Evolutionary conservation across 169 alveolate genomes (phyloP), one percentile per base, ranked within the genome.

Genomic region (Perkinsus chesapeaki): DNA sequence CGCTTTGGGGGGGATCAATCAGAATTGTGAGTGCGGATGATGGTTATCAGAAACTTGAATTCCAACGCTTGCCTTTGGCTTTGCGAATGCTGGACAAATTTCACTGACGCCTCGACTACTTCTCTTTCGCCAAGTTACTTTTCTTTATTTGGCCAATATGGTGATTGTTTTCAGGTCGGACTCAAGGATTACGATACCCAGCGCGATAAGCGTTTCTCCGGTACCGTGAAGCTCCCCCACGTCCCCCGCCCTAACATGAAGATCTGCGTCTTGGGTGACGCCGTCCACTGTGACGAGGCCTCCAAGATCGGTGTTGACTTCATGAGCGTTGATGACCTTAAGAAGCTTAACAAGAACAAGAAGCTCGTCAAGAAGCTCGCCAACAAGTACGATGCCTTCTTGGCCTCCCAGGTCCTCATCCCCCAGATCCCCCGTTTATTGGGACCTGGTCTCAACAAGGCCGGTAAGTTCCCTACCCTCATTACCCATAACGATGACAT

Each of bases 141-240:
- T 1, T 1, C 37, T 60, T 34, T 27, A 27, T 16, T 5, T 72
- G 31, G 0, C 39, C 90, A 0, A 9, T 91, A 37, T 37, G 23
- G 39, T 23, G 12, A 0, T 92, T 60, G 27, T 9, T 91, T 37
- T 39, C 47, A 34, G 72, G 34, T 48, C 73, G 23, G 12, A n/a
- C 94, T 99, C 93, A 99, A 99, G 98, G 99, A 99, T 95, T 99
- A 99, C 96, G 99, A 99, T 96, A 99, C 99, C 60, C 99, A 99
- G 95, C 98, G 99, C 95, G 99, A 99, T 97, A 99, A 99, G 97
- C 99, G 99, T 97, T 99, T 99, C 98, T 97, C 99, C 39, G 99
- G 99, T 39, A 96, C 99, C 72, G 99, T 99, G 93, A 98, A 98
- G 95, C 98, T 99, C 91, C 99, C 99, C n/a, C 96, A 98, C 96